These are phyloP conservation scores for Umbelopsis vinacea DNA, from an alignment of 192 early-diverging fungal species.

Conservation along the genomic window DNA sequence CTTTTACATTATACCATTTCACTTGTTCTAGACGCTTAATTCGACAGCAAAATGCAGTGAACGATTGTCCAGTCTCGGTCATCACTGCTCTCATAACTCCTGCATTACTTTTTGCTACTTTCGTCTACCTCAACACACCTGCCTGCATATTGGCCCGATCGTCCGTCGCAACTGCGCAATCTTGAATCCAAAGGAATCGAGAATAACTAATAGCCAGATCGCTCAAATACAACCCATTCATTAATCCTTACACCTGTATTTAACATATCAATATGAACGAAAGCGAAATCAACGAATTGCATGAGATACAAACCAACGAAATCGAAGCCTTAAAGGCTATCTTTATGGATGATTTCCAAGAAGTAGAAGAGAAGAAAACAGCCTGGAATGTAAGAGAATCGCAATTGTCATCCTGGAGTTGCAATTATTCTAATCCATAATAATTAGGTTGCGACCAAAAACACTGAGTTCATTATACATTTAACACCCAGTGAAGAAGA, in stretches of 20 bases:
- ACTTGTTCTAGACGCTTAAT: background rate
- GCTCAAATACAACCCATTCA: background rate
- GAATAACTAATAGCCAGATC: background rate
- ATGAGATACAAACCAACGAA: constrained; percentile 72
- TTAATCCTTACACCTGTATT: background rate
- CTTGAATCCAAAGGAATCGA: background rate
- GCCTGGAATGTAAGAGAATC: constrained; percentile 54
- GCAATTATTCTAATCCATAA: background rate
- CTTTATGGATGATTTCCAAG: constrained; percentile 62
- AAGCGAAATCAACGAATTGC: constrained; percentile 51
- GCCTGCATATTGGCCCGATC: background rate
- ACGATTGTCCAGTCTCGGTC: constrained; percentile 2
- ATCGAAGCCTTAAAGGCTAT: constrained; percentile 71
- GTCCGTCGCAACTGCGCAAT: background rate
- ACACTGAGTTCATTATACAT: constrained; percentile 57
- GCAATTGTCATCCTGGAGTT: background rate
- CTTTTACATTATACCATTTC: background rate
- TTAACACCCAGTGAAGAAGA: constrained; percentile 50
- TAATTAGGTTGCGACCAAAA: constrained; percentile 43
- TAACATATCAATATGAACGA: background rate
- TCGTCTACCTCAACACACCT: background rate
- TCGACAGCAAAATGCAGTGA: constrained; percentile 20
- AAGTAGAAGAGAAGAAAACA: constrained; percentile 45
- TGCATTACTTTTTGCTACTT: background rate
- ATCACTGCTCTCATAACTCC: constrained; percentile 6